These are phyloP conservation scores for Zea luxurians DNA, from an alignment of 176 grass and related monocot genomes.

Conservation along the genomic window DNA sequence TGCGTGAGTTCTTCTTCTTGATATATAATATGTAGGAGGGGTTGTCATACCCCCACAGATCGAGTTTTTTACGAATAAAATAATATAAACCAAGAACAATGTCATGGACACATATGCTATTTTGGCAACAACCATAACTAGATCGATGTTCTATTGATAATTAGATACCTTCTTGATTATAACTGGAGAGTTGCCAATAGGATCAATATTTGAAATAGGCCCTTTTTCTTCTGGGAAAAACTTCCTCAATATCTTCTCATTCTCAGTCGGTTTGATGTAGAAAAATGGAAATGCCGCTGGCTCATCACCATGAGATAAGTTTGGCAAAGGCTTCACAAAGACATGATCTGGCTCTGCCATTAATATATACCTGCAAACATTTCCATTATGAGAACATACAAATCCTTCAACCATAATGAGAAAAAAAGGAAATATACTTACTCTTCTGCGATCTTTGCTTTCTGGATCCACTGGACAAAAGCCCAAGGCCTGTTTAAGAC, in stretches of 20 bases:
- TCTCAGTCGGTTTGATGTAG: slow-evolving; percentile 86
- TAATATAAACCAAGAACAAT: slow-evolving; percentile 9
- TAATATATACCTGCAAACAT: slow-evolving; percentile 80
- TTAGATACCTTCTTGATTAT: slow-evolving; percentile 89
- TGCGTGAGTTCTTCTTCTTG: too few species aligned
- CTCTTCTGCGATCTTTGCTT: slow-evolving; percentile 75
- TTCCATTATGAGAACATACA: slow-evolving; percentile 27
- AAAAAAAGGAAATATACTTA: slow-evolving; percentile 41
- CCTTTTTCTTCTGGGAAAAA: slow-evolving; percentile 90
- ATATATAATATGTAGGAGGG: too few species aligned
- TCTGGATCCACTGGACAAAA: slow-evolving; percentile 93
- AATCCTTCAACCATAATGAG: neutral
- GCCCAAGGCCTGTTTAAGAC: slow-evolving; percentile 99
- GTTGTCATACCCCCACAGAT: too few species aligned
- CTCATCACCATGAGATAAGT: slow-evolving; percentile 67
- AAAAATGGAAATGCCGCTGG: slow-evolving; percentile 88
- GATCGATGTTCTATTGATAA: slow-evolving; percentile 3
- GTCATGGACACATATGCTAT: slow-evolving; percentile 4
- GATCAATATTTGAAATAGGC: slow-evolving; percentile 80
- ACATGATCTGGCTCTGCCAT: slow-evolving; percentile 99
- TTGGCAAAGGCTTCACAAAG: slow-evolving; percentile 93
- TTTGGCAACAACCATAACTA: neutral
- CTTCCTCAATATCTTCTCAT: slow-evolving; percentile 90
- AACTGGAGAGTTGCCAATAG: slow-evolving; percentile 94
- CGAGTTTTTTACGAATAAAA: neutral